Evolutionary conservation across 495 filamentous ascomycete genomes (phyloP).

Genomic region (Penicillium atrosanguineum): DNA sequence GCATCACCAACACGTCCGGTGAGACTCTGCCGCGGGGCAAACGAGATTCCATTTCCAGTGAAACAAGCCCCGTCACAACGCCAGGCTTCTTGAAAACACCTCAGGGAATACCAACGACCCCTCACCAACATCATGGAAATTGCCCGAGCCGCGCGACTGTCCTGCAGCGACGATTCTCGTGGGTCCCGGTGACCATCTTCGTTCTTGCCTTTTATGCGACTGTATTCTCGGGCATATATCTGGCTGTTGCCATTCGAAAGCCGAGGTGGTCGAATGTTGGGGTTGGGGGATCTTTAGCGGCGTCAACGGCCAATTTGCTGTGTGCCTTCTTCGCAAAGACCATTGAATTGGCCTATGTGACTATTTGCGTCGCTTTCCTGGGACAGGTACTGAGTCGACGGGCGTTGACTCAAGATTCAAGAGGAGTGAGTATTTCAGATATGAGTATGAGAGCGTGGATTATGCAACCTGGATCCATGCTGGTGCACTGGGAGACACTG

Average conservation of each 20-base stretch:
- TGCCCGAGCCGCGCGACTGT: conserved; percentile 24
- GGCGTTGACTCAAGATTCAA: conserved; percentile 52
- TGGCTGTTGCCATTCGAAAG: conserved; percentile 54
- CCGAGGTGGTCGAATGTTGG: conserved; percentile 57
- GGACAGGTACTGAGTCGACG: conserved; percentile 69
- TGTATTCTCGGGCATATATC: conserved; percentile 60
- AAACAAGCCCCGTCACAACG: conserved; percentile 1
- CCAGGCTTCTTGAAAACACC: conserved; percentile 17
- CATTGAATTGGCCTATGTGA: conserved; percentile 74
- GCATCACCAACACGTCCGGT: conserved; percentile 15
- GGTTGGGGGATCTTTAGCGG: conserved; percentile 42
- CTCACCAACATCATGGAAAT: conserved; percentile 3
- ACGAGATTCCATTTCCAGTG: conserved; percentile 9
- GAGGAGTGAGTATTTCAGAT: conserved; percentile 68
- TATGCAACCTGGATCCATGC: conserved; percentile 61
- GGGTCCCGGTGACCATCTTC: conserved; percentile 57
- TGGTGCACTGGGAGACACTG: conserved; percentile 63
- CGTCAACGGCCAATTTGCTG: conserved; percentile 58
- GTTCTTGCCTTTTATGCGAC: conserved; percentile 66
- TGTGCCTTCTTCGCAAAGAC: conserved; percentile 67
- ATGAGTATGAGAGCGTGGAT: conserved; percentile 64
- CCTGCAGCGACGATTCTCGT: conserved; percentile 45
- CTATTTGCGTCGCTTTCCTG: conserved; percentile 69
- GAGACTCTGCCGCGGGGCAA: conserved; percentile 10
- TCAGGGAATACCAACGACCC: conserved; percentile 2